Base-by-base conservation (phyloP, 305 asterid species). In the Euphrasia arctica region DNA sequence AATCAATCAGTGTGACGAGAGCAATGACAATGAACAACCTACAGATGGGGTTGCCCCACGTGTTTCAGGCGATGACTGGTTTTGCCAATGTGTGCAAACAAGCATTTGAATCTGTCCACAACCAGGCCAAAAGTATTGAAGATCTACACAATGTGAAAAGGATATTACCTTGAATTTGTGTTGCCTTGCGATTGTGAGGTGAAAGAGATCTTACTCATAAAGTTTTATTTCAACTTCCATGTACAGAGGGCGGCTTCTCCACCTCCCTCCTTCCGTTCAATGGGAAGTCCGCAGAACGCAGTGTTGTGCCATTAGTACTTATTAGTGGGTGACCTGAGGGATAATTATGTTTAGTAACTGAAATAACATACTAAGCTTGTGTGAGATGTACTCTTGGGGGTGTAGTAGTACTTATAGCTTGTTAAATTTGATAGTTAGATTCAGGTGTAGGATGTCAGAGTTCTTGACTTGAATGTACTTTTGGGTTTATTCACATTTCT, bases 11-110 rank as follows among this genome's bases (percentile, higher is more conserved):
- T 8, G 85, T 86, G 55, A 86, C 99, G 0, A 77, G 99, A 81
- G 79, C 90, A 3, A 83, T 84, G 95, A 90, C 99, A 1, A 76
- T 90, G 85, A 93, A 76, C 73, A 93, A 88, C 73, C 72, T 93
- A 45, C 99, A 86, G 57, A 88, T 93, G 91, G 96, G 96, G 27
- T 73, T 93, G 75, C 96, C 97, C 0, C 95, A 88, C 11, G 96
- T 88, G n/a, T 90, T 93, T 67, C 96, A 90, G 81, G 97, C 99
- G 3, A 80, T 88, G 81, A 88, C 99, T 0, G 95, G 95, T 39
- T 93, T 88, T 52, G 90, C 99, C 15, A 90, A 82, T 12, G 95
- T 88, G 66, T 88, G 88, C 70, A 77, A 89, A 0, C 87, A 88
- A 58, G 87, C 95, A 10, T 93, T 88, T 56, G 96, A 93, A 70